These are phyloP conservation scores for Fusarium sarcochroum DNA, from an alignment of 2,329 filamentous ascomycete genomes.

Conservation along the genomic window DNA sequence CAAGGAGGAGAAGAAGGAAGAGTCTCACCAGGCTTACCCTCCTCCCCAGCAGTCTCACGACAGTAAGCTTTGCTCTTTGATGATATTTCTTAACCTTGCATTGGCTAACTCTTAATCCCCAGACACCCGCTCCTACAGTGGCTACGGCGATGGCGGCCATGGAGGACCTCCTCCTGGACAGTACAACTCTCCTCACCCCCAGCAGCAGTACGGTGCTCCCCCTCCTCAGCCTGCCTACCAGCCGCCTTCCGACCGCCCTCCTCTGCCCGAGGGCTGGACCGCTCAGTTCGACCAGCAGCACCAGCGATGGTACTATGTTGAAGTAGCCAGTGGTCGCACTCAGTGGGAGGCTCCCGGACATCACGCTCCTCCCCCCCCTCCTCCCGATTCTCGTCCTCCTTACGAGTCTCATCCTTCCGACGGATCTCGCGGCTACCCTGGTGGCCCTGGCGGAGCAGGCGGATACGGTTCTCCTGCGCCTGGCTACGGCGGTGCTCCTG, in stretches of 20 bases:
- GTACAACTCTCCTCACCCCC: conserved; percentile 56
- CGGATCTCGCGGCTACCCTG: conserved; percentile 46
- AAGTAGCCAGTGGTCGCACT: conserved; percentile 70
- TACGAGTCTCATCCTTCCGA: conserved; percentile 42
- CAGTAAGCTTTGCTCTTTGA: conserved; percentile 27
- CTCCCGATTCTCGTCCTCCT: conserved; percentile 41
- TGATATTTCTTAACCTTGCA: no score
- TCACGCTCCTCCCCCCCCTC: conserved; percentile 44
- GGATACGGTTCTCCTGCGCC: conserved; percentile 44
- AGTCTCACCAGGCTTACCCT: conserved; percentile 25
- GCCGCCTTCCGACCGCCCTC: conserved; percentile 59
- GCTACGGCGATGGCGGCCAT: conserved; percentile 43
- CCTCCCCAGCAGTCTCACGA: conserved; percentile 31
- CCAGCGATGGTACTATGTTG: conserved; percentile 76
- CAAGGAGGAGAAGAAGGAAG: conserved; percentile 47
- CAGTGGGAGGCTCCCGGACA: conserved; percentile 74
- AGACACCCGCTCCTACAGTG: conserved; percentile 47
- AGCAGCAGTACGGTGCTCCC: conserved; percentile 41
- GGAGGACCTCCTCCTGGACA: conserved; percentile 45
- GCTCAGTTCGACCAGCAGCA: conserved; percentile 73
- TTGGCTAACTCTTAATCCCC: conserved; percentile 16
- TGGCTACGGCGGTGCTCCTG: conserved; percentile 40
- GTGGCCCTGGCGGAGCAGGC: conserved; percentile 31
- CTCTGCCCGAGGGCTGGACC: conserved; percentile 72
- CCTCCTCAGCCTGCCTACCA: conserved; percentile 52